These are phyloP conservation scores for Goniomonas avonlea DNA, from an alignment of 78 protist species.

Conservation along the genomic window DNA sequence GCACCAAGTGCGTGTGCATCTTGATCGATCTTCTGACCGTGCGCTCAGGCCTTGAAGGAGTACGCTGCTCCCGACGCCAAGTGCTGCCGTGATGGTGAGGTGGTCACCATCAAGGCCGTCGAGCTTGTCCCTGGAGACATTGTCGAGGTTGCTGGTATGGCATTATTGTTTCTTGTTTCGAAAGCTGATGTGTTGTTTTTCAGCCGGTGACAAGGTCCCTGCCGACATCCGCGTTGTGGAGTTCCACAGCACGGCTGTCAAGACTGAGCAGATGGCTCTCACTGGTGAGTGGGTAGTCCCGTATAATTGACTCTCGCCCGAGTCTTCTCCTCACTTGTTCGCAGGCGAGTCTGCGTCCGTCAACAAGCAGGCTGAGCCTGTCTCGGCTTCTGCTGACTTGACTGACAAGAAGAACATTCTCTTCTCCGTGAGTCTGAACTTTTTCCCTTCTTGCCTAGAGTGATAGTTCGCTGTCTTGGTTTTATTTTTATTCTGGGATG, in stretches of 20 bases:
- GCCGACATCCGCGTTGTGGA: slow-evolving; percentile 50
- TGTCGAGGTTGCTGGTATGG: slow-evolving; percentile 17
- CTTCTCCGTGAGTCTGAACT: slow-evolving; percentile 3
- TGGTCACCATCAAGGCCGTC: background rate
- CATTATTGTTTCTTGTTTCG: no score
- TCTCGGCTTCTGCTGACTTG: background rate
- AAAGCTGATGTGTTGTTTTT: no score
- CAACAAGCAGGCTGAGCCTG: background rate
- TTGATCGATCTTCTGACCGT: no score
- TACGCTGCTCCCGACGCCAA: slow-evolving; percentile 20
- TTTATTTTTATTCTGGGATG: no score
- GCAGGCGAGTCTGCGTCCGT: slow-evolving; percentile 13
- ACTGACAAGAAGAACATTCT: slow-evolving; percentile 15
- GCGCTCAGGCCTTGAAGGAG: slow-evolving; percentile 24
- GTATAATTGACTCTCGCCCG: background rate
- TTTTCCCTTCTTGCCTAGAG: no score
- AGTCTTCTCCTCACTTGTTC: background rate
- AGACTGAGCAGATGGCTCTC: slow-evolving; percentile 22
- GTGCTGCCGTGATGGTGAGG: slow-evolving; percentile 27
- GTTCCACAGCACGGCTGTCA: background rate
- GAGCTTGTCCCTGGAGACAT: slow-evolving; percentile 46
- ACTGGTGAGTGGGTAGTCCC: no score
- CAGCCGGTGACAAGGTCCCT: slow-evolving; percentile 45
- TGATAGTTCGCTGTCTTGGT: no score
- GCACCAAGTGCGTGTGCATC: no score